Conservation (phyloP, 495 filamentous ascomycete genomes). For the Friedmanniomyces simplex region DNA sequence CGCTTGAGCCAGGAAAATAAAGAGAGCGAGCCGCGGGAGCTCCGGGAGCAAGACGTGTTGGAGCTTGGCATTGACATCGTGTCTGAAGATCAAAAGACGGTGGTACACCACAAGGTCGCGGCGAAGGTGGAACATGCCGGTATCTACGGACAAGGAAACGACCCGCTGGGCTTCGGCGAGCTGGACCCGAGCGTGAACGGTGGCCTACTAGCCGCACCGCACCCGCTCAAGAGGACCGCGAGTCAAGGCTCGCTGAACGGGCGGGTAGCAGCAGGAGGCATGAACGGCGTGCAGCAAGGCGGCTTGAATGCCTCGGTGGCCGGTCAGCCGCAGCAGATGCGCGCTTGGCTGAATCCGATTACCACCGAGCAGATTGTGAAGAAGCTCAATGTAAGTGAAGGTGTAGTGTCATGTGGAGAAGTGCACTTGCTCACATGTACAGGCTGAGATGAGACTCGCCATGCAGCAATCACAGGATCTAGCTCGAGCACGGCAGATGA, state of each 20-base stretch:
- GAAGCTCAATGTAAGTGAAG: constrained; percentile 66
- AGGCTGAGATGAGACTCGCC: constrained; percentile 83
- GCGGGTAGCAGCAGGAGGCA: constrained; percentile 36
- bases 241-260: constrained; percentile 59
- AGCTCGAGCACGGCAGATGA: constrained; percentile 66
- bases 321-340: constrained; percentile 58
- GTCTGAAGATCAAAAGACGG: constrained; percentile 92
- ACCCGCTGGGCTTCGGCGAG: constrained; percentile 78
- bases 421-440: constrained; percentile 8
- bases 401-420: background rate
- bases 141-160: constrained; percentile 53
- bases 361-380: constrained; percentile 94
- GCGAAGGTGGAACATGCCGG: constrained; percentile 94
- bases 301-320: constrained; percentile 44
- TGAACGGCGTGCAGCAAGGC: constrained; percentile 33
- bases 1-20: constrained; percentile 83
- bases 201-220: constrained; percentile 53
- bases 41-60: constrained; percentile 76
- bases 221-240: constrained; percentile 45
- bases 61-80: constrained; percentile 98
- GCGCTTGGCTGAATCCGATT: constrained; percentile 76
- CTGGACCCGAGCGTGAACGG: constrained; percentile 62
- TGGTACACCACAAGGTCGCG: constrained; percentile 96
- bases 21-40: constrained; percentile 87
- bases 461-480: constrained; percentile 80